A percentile compares a stretch with the other conserved stretches of the same genome.
These are phyloP conservation scores for Tolypocladium tropicale DNA, from an alignment of 2,329 filamentous ascomycete genomes.

Conservation along the genomic window DNA sequence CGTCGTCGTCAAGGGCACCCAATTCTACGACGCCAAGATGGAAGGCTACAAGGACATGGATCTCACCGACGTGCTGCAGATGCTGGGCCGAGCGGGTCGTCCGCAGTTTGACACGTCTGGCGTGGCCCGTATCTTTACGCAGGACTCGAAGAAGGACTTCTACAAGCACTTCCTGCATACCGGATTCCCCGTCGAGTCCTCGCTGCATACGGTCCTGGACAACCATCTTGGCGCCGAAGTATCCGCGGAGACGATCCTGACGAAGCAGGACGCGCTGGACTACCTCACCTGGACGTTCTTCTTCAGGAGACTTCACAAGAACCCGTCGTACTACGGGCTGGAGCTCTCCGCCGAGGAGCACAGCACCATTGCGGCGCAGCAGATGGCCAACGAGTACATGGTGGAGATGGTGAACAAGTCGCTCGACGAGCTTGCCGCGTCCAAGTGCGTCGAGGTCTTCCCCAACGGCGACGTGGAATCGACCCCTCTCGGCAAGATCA, in stretches of 20 bases:
- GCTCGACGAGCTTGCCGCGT: conserved; percentile 69
- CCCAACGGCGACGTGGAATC: conserved; percentile 83
- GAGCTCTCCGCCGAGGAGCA: conserved; percentile 90
- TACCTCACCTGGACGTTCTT: conserved; percentile 99
- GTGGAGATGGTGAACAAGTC: conserved; percentile 84
- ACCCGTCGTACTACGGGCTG: conserved; percentile 94
- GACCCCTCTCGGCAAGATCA: conserved; percentile 91
- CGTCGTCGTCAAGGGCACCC: conserved; percentile 95
- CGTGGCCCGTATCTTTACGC: conserved; percentile 93
- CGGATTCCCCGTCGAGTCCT: conserved; percentile 94
- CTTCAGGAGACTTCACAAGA: conserved; percentile 94
- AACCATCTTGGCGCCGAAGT: conserved; percentile 95
- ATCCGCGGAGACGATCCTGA: conserved; percentile 82
- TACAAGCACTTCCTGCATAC: conserved; percentile 99
- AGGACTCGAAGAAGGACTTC: conserved; percentile 96
- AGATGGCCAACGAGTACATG: conserved; percentile 89
- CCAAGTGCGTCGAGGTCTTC: conserved; percentile 72
- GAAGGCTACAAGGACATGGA: conserved; percentile 99
- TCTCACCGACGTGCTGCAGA: conserved; percentile 92
- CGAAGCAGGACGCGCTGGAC: conserved; percentile 94
- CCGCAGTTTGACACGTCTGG: conserved; percentile 95
- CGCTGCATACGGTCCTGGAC: conserved; percentile 89
- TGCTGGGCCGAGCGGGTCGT: conserved; percentile 90
- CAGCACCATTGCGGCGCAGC: conserved; percentile 75
- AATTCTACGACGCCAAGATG: conserved; percentile 96